Evolutionary conservation across 352 stramenopile genomes (phyloP), one percentile per base, ranked within the genome.

Genomic region (Phytophthora gonapodyides): DNA sequence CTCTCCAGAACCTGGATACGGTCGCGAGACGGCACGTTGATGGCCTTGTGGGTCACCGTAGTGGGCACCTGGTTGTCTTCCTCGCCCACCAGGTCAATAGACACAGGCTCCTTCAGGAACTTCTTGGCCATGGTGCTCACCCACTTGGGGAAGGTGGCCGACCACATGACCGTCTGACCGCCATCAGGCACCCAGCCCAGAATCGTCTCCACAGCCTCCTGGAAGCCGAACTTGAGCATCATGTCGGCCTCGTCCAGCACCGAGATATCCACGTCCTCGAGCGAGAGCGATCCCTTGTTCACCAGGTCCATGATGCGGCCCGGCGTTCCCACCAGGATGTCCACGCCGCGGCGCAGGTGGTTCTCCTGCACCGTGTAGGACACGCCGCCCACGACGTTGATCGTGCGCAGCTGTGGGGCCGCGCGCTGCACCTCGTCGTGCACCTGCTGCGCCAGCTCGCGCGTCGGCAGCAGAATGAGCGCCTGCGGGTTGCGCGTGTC

Each of bases 221-320:
- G 93, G 75, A 99, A 99, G 34, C 97, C 97, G 81, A 99, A 98
- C 80, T 98, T 98, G 46, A 99, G 85, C 96, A 99, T 99, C 88
- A 98, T 97, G 72, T 99, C 96, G 27, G 96, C 96, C 74, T 99
- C 96, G 57, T 99, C 96, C 24, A 99, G 81, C 30, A 99, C 92
- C 5, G 96, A 78, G 46, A 96, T 91, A 45, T 95, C 78, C 9
- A 98, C 80, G 7, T 82, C 54, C n/a, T 87, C 88, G 5, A 99
- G 81, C 59, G 92, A 80, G 2, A 99, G 76, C 37, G 86, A 92
- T 34, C 91, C 92, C 64, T 97, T 97, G 57, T 98, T 69, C 24
- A 99, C 80, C 65, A 98, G 80, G 77, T 99, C 96, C 73, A 98
- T 98, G 45, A 99, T 89, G 48, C 97, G 92, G n/a, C 97, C 97